Evolutionary conservation across 1,284 basidiomycete species (phyloP).

Genomic region (Peniophora sp.): DNA sequence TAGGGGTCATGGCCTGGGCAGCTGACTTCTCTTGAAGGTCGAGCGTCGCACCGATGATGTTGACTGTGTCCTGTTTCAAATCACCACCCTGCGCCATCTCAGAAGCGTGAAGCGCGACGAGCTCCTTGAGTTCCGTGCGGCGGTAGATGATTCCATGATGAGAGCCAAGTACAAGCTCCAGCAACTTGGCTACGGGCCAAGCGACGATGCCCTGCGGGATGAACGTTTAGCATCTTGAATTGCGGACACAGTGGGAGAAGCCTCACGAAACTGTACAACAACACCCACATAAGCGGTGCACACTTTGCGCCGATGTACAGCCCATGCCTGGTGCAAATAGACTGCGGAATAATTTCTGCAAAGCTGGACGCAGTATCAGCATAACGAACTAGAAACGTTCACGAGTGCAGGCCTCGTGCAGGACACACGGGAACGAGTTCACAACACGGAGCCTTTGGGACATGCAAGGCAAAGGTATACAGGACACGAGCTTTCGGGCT

Average conservation of each 20-base stretch:
- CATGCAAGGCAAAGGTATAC: no score
- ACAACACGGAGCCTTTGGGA: no score
- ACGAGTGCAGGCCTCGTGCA: slow-evolving; percentile 1
- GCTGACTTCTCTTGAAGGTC: slow-evolving; percentile 65
- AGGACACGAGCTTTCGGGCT: background rate
- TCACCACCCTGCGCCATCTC: slow-evolving; percentile 57
- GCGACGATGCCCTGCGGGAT: slow-evolving; percentile 57
- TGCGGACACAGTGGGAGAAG: background rate
- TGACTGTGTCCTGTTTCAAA: slow-evolving; percentile 64
- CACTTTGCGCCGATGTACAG: slow-evolving; percentile 88
- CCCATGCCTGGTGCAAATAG: slow-evolving; percentile 87
- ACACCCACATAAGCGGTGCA: slow-evolving; percentile 64
- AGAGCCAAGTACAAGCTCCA: slow-evolving; percentile 54
- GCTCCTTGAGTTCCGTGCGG: slow-evolving; percentile 58
- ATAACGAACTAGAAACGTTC: background rate
- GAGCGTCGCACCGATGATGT: slow-evolving; percentile 69
- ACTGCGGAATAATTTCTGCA: slow-evolving; percentile 88
- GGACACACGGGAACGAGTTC: no score
- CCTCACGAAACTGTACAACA: slow-evolving; percentile 66
- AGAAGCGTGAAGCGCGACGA: slow-evolving; percentile 63
- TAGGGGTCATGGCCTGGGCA: slow-evolving; percentile 70
- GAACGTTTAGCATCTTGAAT: background rate
- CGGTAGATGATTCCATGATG: slow-evolving; percentile 58
- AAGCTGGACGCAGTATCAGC: slow-evolving; percentile 41
- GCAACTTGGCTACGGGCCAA: slow-evolving; percentile 72